These are phyloP conservation scores for Pascua guehoae DNA, from an alignment of 1,284 basidiomycete species.

Conservation along the genomic window DNA sequence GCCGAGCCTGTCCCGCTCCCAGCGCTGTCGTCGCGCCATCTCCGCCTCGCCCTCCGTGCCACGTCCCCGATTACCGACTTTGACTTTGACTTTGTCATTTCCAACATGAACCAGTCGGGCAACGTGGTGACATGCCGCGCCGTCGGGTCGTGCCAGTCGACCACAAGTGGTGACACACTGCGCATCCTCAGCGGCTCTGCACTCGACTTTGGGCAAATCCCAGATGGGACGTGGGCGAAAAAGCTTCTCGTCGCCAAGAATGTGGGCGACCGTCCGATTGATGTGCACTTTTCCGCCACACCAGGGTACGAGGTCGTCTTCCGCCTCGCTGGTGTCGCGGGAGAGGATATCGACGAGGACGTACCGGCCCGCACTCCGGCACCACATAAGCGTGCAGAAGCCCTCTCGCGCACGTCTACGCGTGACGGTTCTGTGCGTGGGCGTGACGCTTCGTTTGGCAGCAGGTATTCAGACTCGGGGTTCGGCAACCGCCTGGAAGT, in stretches of 20 bases:
- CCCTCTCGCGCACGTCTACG: slow-evolving; percentile 34
- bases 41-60: slow-evolving; percentile 36
- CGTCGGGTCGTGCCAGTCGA: slow-evolving; percentile 33
- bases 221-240: slow-evolving; percentile 52
- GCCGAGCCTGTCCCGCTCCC: slow-evolving; percentile 41
- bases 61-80: slow-evolving; percentile 34
- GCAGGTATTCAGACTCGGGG: too few species aligned
- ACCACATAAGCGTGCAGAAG: slow-evolving; percentile 13
- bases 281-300: slow-evolving; percentile 50
- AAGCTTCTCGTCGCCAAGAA: slow-evolving; percentile 53
- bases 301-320: slow-evolving; percentile 52
- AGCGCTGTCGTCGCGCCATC: slow-evolving; percentile 40
- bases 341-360: slow-evolving; percentile 46
- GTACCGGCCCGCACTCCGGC: slow-evolving; percentile 17
- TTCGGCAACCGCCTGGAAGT: too few species aligned
- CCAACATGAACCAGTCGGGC: slow-evolving; percentile 41
- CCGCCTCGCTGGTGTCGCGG: slow-evolving; percentile 49
- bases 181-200: slow-evolving; percentile 49
- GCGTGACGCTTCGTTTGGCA: background rate
- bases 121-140: slow-evolving; percentile 42
- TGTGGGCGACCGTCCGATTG: slow-evolving; percentile 48
- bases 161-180: slow-evolving; percentile 46
- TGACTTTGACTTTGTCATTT: slow-evolving; percentile 44
- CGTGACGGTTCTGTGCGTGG: slow-evolving; percentile 12
- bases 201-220: slow-evolving; percentile 53